Base-by-base conservation (phyloP, 2,329 filamentous ascomycete species). In the Tolypocladium guangdongense region DNA sequence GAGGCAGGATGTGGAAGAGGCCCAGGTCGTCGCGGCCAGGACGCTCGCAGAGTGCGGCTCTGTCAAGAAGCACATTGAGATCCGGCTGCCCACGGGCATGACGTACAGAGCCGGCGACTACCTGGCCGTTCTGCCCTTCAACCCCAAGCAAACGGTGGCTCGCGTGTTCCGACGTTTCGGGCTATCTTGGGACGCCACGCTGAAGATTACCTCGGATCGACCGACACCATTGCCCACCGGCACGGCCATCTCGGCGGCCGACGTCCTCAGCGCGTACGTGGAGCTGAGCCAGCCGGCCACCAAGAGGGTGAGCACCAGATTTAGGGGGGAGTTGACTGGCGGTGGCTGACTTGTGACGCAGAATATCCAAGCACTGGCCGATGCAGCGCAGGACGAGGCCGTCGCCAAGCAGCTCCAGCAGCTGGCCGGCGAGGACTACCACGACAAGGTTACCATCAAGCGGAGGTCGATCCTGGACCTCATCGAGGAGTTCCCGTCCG, bases 81-180 rank as follows among this genome's bases (percentile, higher is more conserved):
- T 90, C 36, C 78, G 81, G 55, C 74, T 92, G 1, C 87, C 88
- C 0, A 78, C 74, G 0, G 80, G 78, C 50, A 75, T 82, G 73
- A 77, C 75, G 0, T 92, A 91, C 68, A 76, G 78, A 39, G 79
- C 84, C 2, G 88, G 88, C 16, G 88, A 92, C 63, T 92, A 93
- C 64, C 76, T 92, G 0, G 84, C 86, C 0, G 74, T 90, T 2
- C 72, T 90, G 1, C 88, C 88, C 0, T 69, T 88, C 33, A 92
- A 92, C 64, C 81, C 82, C 1, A 74, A 75, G 47, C 69, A 76
- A 33, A 81, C 74, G 11, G 78, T 91, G 3, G 74, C 76, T 5
- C 76, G 86, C 10, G 85, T 80, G 0, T 80, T 90, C 68, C 73
- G 77, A 20, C 74, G 77, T 22, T 91, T 90, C 64, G 71, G 77